These are phyloP conservation scores for Dendrobium catenatum DNA, from an alignment of 106 monocot genomes.

Conservation along the genomic window DNA sequence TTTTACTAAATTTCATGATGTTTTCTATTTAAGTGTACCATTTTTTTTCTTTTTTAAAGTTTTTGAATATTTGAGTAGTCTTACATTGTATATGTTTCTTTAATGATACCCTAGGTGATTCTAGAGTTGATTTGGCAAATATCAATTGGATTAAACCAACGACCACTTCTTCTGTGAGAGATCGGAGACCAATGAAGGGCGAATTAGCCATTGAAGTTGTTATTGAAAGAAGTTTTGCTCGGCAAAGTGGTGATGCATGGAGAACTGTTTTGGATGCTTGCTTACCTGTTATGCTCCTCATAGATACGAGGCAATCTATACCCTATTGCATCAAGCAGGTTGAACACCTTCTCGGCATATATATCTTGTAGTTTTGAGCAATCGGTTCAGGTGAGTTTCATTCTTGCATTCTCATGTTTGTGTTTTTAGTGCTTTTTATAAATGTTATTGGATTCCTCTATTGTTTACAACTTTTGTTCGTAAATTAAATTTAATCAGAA, in stretches of 20 bases:
- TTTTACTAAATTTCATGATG: no score
- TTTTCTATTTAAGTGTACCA: no score
- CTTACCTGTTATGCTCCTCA: conserved; percentile 75
- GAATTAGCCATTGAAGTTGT: conserved; percentile 76
- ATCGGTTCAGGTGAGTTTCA: conserved; percentile 50
- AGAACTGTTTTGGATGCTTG: conserved; percentile 61
- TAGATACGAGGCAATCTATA: conserved; percentile 57
- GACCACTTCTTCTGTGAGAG: conserved; percentile 39
- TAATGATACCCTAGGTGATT: conserved; percentile 55
- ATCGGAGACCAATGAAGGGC: conserved; percentile 29
- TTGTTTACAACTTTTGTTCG: neutral
- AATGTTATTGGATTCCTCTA: neutral
- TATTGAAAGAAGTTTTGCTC: conserved; percentile 33
- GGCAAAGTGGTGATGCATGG: conserved; percentile 74
- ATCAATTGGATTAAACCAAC: conserved; percentile 66
- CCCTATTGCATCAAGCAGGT: conserved; percentile 82
- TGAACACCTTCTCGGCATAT: conserved; percentile 64
- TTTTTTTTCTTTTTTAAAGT: neutral
- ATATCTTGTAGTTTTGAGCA: conserved; percentile 77
- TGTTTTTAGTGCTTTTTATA: neutral
- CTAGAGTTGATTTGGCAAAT: conserved; percentile 53
- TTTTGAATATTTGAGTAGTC: neutral
- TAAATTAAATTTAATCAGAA: neutral
- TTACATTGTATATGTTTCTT: neutral
- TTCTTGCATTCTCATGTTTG: neutral